Percentiles rank a stretch among this genome's conserved stretches.
Conservation (phyloP, 1,284 basidiomycete species). For the Papiliotrema flavescens region DNA sequence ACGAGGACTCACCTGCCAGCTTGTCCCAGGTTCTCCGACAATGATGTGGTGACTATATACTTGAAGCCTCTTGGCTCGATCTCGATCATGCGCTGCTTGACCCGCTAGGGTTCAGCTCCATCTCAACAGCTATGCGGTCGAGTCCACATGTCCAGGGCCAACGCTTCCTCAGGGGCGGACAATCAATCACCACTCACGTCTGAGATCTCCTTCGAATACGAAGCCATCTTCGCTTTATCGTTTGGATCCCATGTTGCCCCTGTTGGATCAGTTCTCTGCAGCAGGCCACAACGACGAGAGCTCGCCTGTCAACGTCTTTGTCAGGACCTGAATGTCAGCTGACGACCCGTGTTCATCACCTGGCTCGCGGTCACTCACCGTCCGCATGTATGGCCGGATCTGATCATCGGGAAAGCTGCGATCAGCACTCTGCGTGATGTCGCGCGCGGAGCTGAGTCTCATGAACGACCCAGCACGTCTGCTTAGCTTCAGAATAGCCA, state of each 20-base stretch:
- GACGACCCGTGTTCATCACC: too few relatives aligned
- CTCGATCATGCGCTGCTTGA: constrained; percentile 43
- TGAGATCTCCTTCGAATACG: constrained; percentile 37
- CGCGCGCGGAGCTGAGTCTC: too few relatives aligned
- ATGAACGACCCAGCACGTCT: too few relatives aligned
- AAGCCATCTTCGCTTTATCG: constrained; percentile 31
- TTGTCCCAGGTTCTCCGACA: constrained; percentile 44
- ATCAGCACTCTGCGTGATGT: background rate
- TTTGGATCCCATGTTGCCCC: constrained; percentile 31
- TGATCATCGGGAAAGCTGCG: constrained; percentile 28
- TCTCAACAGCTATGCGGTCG: background rate
- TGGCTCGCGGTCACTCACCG: too few relatives aligned
- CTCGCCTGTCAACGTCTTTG: constrained; percentile 22
- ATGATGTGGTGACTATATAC: constrained; percentile 41
- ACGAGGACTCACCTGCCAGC: constrained; percentile 32
- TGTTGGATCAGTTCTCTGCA: background rate
- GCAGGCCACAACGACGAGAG: background rate
- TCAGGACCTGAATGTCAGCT: constrained; percentile 18
- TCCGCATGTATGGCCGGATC: constrained; percentile 33
- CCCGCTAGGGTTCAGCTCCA: constrained; percentile 20
- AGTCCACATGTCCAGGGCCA: background rate
- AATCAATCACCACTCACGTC: constrained; percentile 27
- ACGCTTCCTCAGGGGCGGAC: background rate
- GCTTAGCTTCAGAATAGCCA: too few relatives aligned
- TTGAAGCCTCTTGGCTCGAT: constrained; percentile 44